These are phyloP conservation scores for Phytophthora fragariaefolia DNA, from an alignment of 352 stramenopile genomes.

Conservation along the genomic window DNA sequence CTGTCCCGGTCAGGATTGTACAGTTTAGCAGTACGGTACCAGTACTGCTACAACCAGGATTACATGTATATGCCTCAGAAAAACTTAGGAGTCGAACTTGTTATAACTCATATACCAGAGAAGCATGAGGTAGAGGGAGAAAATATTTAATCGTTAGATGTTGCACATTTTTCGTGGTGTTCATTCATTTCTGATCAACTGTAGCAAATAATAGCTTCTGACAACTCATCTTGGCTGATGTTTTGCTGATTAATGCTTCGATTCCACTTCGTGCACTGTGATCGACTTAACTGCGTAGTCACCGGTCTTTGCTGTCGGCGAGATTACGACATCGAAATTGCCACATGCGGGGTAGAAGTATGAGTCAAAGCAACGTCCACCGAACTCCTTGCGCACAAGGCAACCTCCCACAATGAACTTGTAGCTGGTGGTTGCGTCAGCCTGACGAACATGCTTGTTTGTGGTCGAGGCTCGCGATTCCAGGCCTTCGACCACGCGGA, in stretches of 20 bases:
- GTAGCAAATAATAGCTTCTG: too few species aligned
- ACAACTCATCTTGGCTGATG: too few species aligned
- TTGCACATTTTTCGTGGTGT: too few species aligned
- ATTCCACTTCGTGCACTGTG: not conserved
- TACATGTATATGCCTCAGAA: too few species aligned
- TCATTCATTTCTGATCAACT: too few species aligned
- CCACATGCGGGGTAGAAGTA: not conserved
- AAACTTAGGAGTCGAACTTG: too few species aligned
- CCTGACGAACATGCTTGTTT: not conserved
- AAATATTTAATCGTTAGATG: too few species aligned
- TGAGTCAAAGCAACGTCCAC: not conserved
- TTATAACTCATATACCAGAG: too few species aligned
- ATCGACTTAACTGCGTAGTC: not conserved
- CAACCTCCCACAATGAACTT: not conserved
- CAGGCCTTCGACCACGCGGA: not conserved
- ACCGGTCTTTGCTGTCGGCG: not conserved
- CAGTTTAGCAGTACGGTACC: too few species aligned
- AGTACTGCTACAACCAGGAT: too few species aligned
- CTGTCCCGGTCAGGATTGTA: too few species aligned
- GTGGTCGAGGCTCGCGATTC: not conserved
- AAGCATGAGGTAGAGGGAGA: too few species aligned
- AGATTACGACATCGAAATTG: constrained; percentile 3
- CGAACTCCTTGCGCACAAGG: not conserved
- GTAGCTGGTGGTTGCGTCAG: not conserved
- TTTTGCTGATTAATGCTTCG: not conserved